Evolutionary conservation across 2,329 filamentous ascomycete species (phyloP), one percentile per base, ranked within the genome.

Genomic region (Sporothrix brunneoviolacea): DNA sequence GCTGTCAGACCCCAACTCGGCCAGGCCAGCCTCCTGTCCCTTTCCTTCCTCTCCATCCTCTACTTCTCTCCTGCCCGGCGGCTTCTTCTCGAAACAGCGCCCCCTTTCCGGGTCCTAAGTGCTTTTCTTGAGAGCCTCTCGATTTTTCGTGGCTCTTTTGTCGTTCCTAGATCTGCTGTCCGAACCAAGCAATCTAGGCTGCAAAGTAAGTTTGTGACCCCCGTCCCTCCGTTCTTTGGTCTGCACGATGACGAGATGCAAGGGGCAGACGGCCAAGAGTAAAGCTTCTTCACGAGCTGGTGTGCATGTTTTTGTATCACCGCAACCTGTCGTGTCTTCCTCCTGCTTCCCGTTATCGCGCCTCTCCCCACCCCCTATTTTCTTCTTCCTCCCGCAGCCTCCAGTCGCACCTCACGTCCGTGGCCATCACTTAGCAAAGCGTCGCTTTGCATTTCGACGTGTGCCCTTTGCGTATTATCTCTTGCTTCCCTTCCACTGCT

Each of bases 121-220:
- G 3, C 40, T 19, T 37, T 37, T 37, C 15, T 8, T 32, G 13
- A 38, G 36, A 42, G 28, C 36, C 30, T 46, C 46, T 42, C 30
- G 37, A 41, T 40, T 27, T 8, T 35, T 16, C 36, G 35, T 18
- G 33, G 48, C 16, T 18, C 19, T 50, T 33, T 19, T 40, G 40
- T 30, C 28, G 4, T 24, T 32, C 21, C 46, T 35, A 35, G 33
- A 38, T 42, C 42, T 30, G 24, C 30, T 10, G 40, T 37, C 30
- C 15, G 32, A 40, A 35, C 47, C 36, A 15, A 37, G 21, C 50
- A 19, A 44, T 44, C 48, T 54, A 37, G 44, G 42, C 36, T 18
- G 18, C 40, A 41, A 15, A 51, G 52, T 54, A 45, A 48, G 52
- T 49, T 27, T 22, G 13, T 38, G 15, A 49, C 3, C 32, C 22